Conservation (phyloP, 2,329 filamentous ascomycete genomes). For the Penicillium sp. region DNA sequence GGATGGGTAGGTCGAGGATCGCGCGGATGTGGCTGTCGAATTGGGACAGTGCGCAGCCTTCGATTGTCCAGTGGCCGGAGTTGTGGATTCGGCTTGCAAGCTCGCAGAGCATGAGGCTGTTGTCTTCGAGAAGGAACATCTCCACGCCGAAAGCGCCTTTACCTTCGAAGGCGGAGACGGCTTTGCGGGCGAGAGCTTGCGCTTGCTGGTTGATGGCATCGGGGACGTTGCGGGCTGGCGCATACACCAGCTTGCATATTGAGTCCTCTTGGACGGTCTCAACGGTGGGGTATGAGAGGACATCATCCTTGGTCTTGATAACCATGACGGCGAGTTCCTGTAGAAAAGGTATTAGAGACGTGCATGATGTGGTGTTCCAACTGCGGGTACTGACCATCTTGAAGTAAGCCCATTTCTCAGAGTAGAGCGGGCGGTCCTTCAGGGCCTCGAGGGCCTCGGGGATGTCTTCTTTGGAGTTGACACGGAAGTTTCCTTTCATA, state of each 20-base stretch:
- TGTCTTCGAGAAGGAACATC: conserved; percentile 81
- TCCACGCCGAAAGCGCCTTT: conserved; percentile 95
- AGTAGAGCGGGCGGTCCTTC: conserved; percentile 71
- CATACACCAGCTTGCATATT: conserved; percentile 90
- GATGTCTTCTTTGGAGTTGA: conserved; percentile 60
- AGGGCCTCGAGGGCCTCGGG: conserved; percentile 68
- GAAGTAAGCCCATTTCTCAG: conserved; percentile 86
- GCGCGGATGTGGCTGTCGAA: conserved; percentile 87
- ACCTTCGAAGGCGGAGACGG: conserved; percentile 77
- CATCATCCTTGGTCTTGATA: conserved; percentile 75
- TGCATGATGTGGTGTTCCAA: background rate
- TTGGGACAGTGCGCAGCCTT: conserved; percentile 85
- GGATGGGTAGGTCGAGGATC: conserved; percentile 71
- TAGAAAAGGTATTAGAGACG: conserved; percentile 3
- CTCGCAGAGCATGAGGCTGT: conserved; percentile 76
- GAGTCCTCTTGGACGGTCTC: conserved; percentile 95
- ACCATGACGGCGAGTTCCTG: conserved; percentile 90
- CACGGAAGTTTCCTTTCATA: conserved; percentile 61
- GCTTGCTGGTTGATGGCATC: conserved; percentile 63
- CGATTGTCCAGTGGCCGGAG: conserved; percentile 93
- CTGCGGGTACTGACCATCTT: conserved; percentile 51
- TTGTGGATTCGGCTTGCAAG: conserved; percentile 84
- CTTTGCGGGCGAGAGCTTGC: conserved; percentile 73
- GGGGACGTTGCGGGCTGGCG: conserved; percentile 72
- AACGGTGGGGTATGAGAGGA: conserved; percentile 79